Evolutionary conservation across 2,329 filamentous ascomycete genomes (phyloP).

Genomic region (Whalleya microplaca): DNA sequence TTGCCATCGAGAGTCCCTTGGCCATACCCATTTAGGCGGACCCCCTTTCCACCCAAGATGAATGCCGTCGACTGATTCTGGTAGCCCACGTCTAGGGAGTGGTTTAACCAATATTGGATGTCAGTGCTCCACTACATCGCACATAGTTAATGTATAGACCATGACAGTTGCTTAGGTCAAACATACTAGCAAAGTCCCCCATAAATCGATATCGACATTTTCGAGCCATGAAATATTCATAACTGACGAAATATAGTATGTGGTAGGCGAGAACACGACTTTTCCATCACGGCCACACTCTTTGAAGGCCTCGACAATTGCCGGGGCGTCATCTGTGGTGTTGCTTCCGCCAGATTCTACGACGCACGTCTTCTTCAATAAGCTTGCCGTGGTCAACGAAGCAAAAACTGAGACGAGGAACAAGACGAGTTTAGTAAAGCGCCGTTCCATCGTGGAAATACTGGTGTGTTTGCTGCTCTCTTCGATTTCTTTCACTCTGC

Average conservation of each 20-base stretch:
- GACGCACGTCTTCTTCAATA: neutral
- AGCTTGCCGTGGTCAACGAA: too few species aligned
- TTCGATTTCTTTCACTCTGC: too few species aligned
- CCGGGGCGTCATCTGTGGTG: slow-evolving; percentile 43
- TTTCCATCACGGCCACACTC: slow-evolving; percentile 44
- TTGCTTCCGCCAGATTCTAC: slow-evolving; percentile 1
- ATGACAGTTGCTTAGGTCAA: slow-evolving; percentile 46
- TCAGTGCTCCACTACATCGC: slow-evolving; percentile 40
- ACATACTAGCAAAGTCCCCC: slow-evolving; percentile 42
- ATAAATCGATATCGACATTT: slow-evolving; percentile 47
- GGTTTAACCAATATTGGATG: slow-evolving; percentile 53
- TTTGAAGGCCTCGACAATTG: slow-evolving; percentile 45
- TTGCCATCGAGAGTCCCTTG: slow-evolving; percentile 61
- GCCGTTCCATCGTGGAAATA: too few species aligned
- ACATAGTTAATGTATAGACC: slow-evolving; percentile 39
- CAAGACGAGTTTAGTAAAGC: too few species aligned
- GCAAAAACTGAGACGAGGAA: too few species aligned
- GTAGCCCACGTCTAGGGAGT: slow-evolving; percentile 55
- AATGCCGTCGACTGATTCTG: slow-evolving; percentile 60
- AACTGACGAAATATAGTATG: slow-evolving; percentile 48
- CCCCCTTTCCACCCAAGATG: slow-evolving; percentile 55
- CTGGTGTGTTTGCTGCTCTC: too few species aligned
- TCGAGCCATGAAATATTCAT: slow-evolving; percentile 49
- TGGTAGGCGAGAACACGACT: slow-evolving; percentile 46
- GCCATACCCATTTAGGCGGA: slow-evolving; percentile 53